Conservation (phyloP, 2,329 filamentous ascomycete genomes). For the Alternaria solani region DNA sequence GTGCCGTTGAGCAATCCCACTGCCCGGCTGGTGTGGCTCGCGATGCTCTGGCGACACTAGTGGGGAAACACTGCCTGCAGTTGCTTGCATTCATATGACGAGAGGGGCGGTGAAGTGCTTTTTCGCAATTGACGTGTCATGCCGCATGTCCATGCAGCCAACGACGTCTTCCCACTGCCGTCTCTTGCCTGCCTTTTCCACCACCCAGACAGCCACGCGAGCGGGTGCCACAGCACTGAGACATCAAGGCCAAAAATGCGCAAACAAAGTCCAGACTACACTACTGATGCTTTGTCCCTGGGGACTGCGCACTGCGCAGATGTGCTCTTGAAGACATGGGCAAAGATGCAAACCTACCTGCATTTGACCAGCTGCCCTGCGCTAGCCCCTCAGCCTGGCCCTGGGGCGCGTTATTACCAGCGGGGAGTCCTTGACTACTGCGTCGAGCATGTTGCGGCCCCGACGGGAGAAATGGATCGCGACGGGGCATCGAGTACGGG, state of each 20-base stretch:
- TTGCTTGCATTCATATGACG: slow-evolving; percentile 5
- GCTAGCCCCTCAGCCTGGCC: slow-evolving; percentile 46
- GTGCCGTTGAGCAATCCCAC: slow-evolving; percentile 11
- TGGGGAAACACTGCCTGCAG: slow-evolving; percentile 8
- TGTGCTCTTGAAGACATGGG: slow-evolving; percentile 1
- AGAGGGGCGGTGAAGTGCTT: slow-evolving; percentile 16
- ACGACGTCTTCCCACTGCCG: slow-evolving; percentile 13
- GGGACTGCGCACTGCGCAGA: background rate
- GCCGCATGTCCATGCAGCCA: slow-evolving; percentile 17
- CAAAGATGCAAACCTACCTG: slow-evolving; percentile 45
- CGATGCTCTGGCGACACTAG: slow-evolving; percentile 9
- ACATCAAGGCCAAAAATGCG: slow-evolving; percentile 15
- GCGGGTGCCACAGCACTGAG: slow-evolving; percentile 22
- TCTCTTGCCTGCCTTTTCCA: slow-evolving; percentile 14
- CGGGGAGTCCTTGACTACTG: slow-evolving; percentile 52
- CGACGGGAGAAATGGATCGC: slow-evolving; percentile 57
- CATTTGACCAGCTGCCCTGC: slow-evolving; percentile 44
- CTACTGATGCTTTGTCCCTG: background rate
- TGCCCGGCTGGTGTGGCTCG: slow-evolving; percentile 6
- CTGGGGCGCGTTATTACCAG: slow-evolving; percentile 39
- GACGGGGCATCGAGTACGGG: slow-evolving; percentile 56
- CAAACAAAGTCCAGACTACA: background rate
- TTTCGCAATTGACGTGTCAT: slow-evolving; percentile 27
- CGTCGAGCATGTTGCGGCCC: slow-evolving; percentile 47
- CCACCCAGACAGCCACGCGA: slow-evolving; percentile 25